phyloP scores from a whole-genome alignment of 2,329 filamentous ascomycete genomes.

The Colletotrichum somersetense region DNA sequence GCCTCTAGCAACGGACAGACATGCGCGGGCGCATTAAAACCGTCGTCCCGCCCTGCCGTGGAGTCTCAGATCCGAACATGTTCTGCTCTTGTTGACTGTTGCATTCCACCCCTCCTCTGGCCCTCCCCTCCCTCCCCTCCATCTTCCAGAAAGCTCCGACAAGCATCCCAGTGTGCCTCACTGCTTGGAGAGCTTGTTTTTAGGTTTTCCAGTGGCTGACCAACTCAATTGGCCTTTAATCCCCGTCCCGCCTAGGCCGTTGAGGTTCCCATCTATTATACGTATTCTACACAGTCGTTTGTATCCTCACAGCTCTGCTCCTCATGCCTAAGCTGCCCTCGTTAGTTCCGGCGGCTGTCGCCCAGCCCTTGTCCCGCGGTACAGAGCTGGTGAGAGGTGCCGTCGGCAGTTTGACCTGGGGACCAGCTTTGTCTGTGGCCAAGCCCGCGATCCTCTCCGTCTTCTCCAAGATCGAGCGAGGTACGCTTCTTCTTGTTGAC shows the following conservation, averaged over 20 bases:
- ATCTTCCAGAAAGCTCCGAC: conserved; percentile 23
- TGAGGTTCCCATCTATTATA: background rate
- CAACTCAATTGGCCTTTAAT: conserved; percentile 38
- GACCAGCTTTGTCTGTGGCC: conserved; percentile 60
- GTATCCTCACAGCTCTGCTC: background rate
- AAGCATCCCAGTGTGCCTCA: conserved; percentile 19
- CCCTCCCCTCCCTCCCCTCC: conserved; percentile 25
- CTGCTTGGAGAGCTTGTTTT: conserved; percentile 36
- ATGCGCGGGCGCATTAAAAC: conserved; percentile 34
- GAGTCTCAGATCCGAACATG: conserved; percentile 32
- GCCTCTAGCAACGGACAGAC: background rate
- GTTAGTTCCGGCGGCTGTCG: conserved; percentile 53
- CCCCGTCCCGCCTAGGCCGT: background rate
- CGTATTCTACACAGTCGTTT: conserved; percentile 6
- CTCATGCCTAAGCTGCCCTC: conserved; percentile 48
- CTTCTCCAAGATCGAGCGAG: conserved; percentile 60
- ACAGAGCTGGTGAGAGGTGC: conserved; percentile 57
- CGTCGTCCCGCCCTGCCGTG: conserved; percentile 31
- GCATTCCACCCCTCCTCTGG: conserved; percentile 31
- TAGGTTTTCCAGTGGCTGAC: conserved; percentile 27
- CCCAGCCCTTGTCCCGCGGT: conserved; percentile 54
- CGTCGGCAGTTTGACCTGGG: conserved; percentile 61
- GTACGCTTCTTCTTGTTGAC: conserved; percentile 63
- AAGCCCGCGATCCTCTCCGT: conserved; percentile 60
- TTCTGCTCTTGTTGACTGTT: conserved; percentile 26